A percentile compares a stretch with the other conserved stretches of the same genome.
phyloP scores from a whole-genome alignment of 2,329 filamentous ascomycete species.

The Fusarium equiseti region DNA sequence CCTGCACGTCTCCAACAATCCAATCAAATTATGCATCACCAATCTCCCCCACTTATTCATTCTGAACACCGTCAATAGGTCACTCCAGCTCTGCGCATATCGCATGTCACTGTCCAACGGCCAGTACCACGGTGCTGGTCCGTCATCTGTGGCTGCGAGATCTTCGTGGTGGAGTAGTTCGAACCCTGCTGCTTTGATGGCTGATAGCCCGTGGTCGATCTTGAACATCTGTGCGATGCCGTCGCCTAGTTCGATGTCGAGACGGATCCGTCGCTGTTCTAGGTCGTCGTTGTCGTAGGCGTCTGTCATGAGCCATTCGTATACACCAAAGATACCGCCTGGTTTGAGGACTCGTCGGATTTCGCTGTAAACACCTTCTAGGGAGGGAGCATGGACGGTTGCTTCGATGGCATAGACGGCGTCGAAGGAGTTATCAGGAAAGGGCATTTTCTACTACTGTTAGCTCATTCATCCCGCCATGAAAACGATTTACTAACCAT shows the following conservation, averaged over 20 bases:
- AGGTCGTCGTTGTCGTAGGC: slow-evolving; percentile 90
- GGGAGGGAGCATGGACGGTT: slow-evolving; percentile 90
- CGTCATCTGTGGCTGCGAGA: slow-evolving; percentile 63
- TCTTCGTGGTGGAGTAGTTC: slow-evolving; percentile 70
- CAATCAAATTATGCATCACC: slow-evolving; percentile 78
- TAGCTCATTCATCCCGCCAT: not conserved
- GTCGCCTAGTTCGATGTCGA: slow-evolving; percentile 94
- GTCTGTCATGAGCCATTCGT: slow-evolving; percentile 99
- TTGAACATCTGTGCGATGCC: slow-evolving; percentile 98
- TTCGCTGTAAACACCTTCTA: slow-evolving; percentile 92
- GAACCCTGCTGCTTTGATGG: slow-evolving; percentile 88
- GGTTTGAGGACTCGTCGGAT: slow-evolving; percentile 98
- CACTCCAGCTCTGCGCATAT: slow-evolving; percentile 79
- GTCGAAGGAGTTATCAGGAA: slow-evolving; percentile 91
- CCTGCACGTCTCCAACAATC: slow-evolving; percentile 75
- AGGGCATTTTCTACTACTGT: slow-evolving; percentile 82
- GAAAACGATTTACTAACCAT: slow-evolving; percentile 68
- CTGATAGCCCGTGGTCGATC: slow-evolving; percentile 81
- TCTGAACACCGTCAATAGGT: slow-evolving; percentile 80
- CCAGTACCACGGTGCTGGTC: slow-evolving; percentile 88
- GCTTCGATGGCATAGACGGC: slow-evolving; percentile 98
- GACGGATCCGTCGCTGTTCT: slow-evolving; percentile 87
- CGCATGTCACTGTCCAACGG: slow-evolving; percentile 80
- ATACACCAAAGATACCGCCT: slow-evolving; percentile 94
- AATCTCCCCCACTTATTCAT: slow-evolving; percentile 86